Percentiles rank a stretch among this genome's conserved stretches.
phyloP scores from a whole-genome alignment of 1,284 basidiomycete species.

The Leccinum solheimii region DNA sequence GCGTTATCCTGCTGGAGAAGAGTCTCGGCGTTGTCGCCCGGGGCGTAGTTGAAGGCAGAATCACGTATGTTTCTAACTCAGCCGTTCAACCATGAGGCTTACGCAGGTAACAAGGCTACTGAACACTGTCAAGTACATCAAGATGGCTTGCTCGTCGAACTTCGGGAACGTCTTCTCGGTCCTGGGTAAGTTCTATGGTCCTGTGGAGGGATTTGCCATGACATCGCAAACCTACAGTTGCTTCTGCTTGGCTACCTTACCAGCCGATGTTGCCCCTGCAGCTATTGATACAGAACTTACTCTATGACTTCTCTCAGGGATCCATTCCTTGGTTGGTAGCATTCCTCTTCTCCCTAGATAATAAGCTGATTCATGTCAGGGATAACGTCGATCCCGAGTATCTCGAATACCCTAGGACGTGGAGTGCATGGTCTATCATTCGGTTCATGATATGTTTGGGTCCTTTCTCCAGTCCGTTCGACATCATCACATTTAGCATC shows the following conservation, averaged over 20 bases:
- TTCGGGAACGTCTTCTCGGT: slow-evolving; percentile 37
- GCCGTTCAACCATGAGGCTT: slow-evolving; percentile 7
- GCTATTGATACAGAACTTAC: slow-evolving; percentile 30
- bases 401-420: slow-evolving; percentile 30
- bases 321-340: slow-evolving; percentile 33
- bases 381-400: slow-evolving; percentile 37
- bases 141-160: slow-evolving; percentile 37
- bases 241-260: slow-evolving; percentile 35
- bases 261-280: slow-evolving; percentile 35
- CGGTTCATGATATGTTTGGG: slow-evolving; percentile 35
- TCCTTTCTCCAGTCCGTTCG: slow-evolving; percentile 36
- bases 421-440: slow-evolving; percentile 35
- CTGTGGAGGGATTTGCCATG: neutral
- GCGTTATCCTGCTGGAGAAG: slow-evolving; percentile 89
- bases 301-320: slow-evolving; percentile 35
- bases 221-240: slow-evolving; percentile 22
- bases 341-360: neutral
- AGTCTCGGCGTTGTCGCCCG: slow-evolving; percentile 34
- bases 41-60: slow-evolving; percentile 35
- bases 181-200: slow-evolving; percentile 24
- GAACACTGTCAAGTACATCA: slow-evolving; percentile 35
- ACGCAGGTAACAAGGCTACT: slow-evolving; percentile 27
- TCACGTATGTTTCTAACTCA: slow-evolving; percentile 26
- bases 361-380: slow-evolving; percentile 18
- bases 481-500: slow-evolving; percentile 31